Base-by-base conservation (phyloP, 169 alveolate genomes). In the Besnoitia besnoiti region DNA sequence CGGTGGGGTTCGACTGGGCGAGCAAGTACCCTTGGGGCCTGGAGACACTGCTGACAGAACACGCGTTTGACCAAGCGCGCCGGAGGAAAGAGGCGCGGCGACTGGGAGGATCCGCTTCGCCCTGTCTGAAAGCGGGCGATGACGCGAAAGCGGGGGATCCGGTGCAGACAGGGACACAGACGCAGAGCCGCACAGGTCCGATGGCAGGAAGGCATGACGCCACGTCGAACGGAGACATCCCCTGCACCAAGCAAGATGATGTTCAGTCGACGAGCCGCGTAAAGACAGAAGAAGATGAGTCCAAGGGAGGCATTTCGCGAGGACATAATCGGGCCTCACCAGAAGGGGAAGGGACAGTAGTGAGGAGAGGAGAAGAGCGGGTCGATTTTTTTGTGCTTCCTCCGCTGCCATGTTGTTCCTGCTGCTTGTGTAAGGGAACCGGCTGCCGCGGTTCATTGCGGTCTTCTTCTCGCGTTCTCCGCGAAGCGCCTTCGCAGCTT, bases 361-460 rank as follows among this genome's bases (percentile, higher is more conserved):
- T 21, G 24, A 10, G 7, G 30, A 55, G 27, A 55, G 67, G 27
- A 19, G 33, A n/a, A 55, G 24, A 55, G 24, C 30, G 30, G 12
- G 27, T n/a, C n/a, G n/a, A n/a, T n/a, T n/a, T n/a, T n/a, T n/a
- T n/a, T n/a, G 67, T 37, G 14, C 44, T 42, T 73, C 39, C n/a
- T 37, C 24, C 82, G 40, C 14, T 42, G 14, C n/a, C n/a, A 39
- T 73, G 82, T 73, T 73, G 82, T n/a, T n/a, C 82, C 14, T 73
- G 82, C 82, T 73, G 82, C n/a, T 42, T 37, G 44, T 73, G 82
- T 42, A n/a, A 37, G 39, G 82, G 82, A 16, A 73, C 82, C 10
- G 82, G 82, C n/a, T 73, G 82, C n/a, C 12, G 47, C 14, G 39
- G n/a, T 42, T 27, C 82, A 39, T 73, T 39, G 82, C 12, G 21